Percentiles rank a stretch among this genome's conserved stretches.
These are phyloP conservation scores for Trichosanthes cucumerina DNA, from an alignment of 306 rosid species.

Conservation along the genomic window DNA sequence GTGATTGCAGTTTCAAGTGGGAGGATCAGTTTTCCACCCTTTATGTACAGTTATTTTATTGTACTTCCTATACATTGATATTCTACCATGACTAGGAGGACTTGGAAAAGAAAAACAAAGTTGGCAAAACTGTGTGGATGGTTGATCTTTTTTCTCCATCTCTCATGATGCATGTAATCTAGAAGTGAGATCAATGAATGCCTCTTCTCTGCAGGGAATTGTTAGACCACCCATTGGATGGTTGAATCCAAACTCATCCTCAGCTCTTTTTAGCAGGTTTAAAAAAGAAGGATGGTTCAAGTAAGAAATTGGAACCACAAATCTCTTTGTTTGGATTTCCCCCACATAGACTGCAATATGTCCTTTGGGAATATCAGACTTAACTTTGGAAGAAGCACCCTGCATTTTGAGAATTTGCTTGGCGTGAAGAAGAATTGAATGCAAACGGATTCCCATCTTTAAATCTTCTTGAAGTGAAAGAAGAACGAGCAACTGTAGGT, in stretches of 20 bases:
- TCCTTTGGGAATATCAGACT: conserved; percentile 33
- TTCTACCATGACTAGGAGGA: neutral
- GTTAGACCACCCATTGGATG: conserved; percentile 58
- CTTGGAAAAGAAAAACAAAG: neutral
- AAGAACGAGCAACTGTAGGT: neutral
- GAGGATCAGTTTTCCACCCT: conserved; percentile 1
- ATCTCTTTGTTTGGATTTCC: conserved; percentile 27
- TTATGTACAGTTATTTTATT: neutral
- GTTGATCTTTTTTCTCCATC: neutral
- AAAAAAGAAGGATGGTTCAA: conserved; percentile 33
- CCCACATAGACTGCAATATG: conserved; percentile 45
- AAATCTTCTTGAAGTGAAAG: conserved; percentile 1
- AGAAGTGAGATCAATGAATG: conserved; percentile 28
- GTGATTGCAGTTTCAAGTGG: neutral
- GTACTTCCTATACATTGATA: neutral
- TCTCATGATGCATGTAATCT: conserved; percentile 1
- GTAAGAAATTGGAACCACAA: conserved; percentile 29
- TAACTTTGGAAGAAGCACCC: neutral
- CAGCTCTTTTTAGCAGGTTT: conserved; percentile 26
- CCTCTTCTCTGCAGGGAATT: conserved; percentile 35
- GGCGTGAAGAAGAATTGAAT: conserved; percentile 3
- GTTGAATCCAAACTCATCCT: conserved; percentile 42
- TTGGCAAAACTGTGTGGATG: conserved; percentile 1
- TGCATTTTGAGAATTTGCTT: conserved; percentile 10
- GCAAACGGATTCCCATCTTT: conserved; percentile 4